Conservation (phyloP, 2,329 filamentous ascomycete genomes). For the Fusarium sororula region DNA sequence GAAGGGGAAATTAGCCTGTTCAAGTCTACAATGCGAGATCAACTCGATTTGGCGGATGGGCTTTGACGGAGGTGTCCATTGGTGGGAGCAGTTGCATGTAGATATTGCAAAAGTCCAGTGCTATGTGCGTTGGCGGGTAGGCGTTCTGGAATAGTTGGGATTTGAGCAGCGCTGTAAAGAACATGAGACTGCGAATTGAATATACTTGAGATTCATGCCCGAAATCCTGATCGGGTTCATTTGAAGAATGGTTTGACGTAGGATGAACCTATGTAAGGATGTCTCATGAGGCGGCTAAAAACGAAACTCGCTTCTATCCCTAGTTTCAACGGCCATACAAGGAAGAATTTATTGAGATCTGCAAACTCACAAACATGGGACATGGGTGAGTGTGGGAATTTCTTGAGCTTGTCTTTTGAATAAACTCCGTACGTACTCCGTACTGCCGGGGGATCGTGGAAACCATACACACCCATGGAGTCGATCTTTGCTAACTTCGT, state of each 20-base stretch:
- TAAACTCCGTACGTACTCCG: not conserved
- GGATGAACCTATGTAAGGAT: not conserved
- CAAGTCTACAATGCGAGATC: not conserved
- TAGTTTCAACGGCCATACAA: slow-evolving; percentile 19
- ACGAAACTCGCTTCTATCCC: not conserved
- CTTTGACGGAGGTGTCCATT: not conserved
- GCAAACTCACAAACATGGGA: slow-evolving; percentile 8
- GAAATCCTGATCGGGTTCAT: not conserved
- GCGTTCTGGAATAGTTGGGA: slow-evolving; percentile 41
- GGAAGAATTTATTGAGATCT: slow-evolving; percentile 37
- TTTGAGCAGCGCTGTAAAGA: slow-evolving; percentile 31
- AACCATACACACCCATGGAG: slow-evolving; percentile 1
- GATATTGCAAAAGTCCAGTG: slow-evolving; percentile 37
- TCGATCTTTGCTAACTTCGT: slow-evolving; percentile 18
- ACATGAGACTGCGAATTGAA: slow-evolving; percentile 10
- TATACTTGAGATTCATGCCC: not conserved
- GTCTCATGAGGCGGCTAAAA: slow-evolving; percentile 17
- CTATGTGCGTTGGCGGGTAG: slow-evolving; percentile 38
- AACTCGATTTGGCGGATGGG: slow-evolving; percentile 21
- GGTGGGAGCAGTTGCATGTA: slow-evolving; percentile 24
- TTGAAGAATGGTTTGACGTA: slow-evolving; percentile 7
- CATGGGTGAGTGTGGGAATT: not conserved
- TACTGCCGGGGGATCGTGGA: not conserved
- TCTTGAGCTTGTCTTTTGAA: slow-evolving; percentile 5
- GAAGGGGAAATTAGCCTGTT: slow-evolving; percentile 20